Evolutionary conservation across 805 yeast genomes (phyloP).

Genomic region (Helenozyma rhizophorensis): DNA sequence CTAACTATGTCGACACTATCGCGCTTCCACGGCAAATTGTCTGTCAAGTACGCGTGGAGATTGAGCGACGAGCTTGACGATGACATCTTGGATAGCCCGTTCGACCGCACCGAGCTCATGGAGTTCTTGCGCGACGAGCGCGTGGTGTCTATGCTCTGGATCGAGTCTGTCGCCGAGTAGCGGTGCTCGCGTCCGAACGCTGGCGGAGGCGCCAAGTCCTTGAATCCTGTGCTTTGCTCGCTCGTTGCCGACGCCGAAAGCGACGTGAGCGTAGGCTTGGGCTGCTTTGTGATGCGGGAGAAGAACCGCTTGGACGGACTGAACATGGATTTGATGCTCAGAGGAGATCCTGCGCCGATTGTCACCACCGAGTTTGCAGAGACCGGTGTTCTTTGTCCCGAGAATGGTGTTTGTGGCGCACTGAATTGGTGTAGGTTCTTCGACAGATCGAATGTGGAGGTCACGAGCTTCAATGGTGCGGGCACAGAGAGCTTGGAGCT

Average conservation of each 20-base stretch:
- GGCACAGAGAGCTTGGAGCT: slow-evolving; percentile 3
- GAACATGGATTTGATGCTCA: slow-evolving; percentile 26
- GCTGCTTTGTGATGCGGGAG: slow-evolving; percentile 21
- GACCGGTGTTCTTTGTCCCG: slow-evolving; percentile 17
- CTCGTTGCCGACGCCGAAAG: slow-evolving; percentile 21
- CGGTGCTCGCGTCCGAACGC: slow-evolving; percentile 20
- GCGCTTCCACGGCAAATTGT: slow-evolving; percentile 17
- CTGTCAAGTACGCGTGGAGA: slow-evolving; percentile 40
- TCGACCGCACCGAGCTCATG: slow-evolving; percentile 18
- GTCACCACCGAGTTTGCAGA: slow-evolving; percentile 25
- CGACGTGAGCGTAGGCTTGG: slow-evolving; percentile 27
- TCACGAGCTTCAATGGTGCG: slow-evolving; percentile 11
- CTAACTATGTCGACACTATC: background rate
- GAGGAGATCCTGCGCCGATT: slow-evolving; percentile 38
- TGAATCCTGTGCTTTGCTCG: slow-evolving; percentile 10
- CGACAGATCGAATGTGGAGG: slow-evolving; percentile 8
- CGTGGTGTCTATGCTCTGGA: slow-evolving; percentile 8
- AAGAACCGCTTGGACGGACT: slow-evolving; percentile 38
- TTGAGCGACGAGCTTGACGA: slow-evolving; percentile 39
- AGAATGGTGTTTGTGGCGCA: slow-evolving; percentile 3
- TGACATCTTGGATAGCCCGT: slow-evolving; percentile 29
- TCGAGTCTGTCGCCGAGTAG: slow-evolving; percentile 7
- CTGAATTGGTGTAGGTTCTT: background rate
- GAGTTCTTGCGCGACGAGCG: slow-evolving; percentile 25
- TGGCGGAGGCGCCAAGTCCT: slow-evolving; percentile 37